A percentile compares a stretch with the other conserved stretches of the same genome.
phyloP scores from a whole-genome alignment of 441 rosid genomes.

The Kokia cookei region DNA sequence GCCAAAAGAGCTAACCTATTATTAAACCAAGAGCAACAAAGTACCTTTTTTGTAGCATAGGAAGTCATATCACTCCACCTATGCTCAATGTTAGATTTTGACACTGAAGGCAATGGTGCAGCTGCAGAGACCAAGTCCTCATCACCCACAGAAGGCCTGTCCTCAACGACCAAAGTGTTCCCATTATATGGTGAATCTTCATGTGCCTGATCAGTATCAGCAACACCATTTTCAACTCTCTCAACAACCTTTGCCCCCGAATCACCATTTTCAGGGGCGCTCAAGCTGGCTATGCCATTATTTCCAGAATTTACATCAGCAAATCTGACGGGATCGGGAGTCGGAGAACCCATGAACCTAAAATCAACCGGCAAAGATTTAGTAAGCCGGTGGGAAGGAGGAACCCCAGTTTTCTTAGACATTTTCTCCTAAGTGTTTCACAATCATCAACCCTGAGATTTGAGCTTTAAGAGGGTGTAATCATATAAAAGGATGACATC shows the following conservation, averaged over 20 bases:
- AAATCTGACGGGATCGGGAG: slow-evolving; percentile 31
- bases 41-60: slow-evolving; percentile 77
- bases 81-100: slow-evolving; percentile 41
- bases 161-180: slow-evolving; percentile 31
- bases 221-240: slow-evolving; percentile 24
- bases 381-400: slow-evolving; percentile 54
- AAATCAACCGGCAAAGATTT: slow-evolving; percentile 69
- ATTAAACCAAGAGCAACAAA: not conserved
- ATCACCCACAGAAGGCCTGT: slow-evolving; percentile 37
- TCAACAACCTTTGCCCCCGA: slow-evolving; percentile 28
- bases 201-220: slow-evolving; percentile 25
- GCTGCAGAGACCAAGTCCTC: slow-evolving; percentile 45
- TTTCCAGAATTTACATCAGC: slow-evolving; percentile 18
- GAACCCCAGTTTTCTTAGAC: slow-evolving; percentile 42
- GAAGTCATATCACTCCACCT: slow-evolving; percentile 81
- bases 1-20: not conserved
- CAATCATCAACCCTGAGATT: slow-evolving; percentile 25
- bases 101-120: slow-evolving; percentile 40
- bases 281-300: slow-evolving; percentile 19
- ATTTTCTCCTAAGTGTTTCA: slow-evolving; percentile 29
- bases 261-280: slow-evolving; percentile 34
- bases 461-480: slow-evolving; percentile 13
- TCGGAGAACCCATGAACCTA: slow-evolving; percentile 45
- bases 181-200: slow-evolving; percentile 85
- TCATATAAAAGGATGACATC: slow-evolving; percentile 16